These are phyloP conservation scores for Kalmanozyma brasiliensis DNA, from an alignment of 1,284 basidiomycete genomes.

Conservation along the genomic window DNA sequence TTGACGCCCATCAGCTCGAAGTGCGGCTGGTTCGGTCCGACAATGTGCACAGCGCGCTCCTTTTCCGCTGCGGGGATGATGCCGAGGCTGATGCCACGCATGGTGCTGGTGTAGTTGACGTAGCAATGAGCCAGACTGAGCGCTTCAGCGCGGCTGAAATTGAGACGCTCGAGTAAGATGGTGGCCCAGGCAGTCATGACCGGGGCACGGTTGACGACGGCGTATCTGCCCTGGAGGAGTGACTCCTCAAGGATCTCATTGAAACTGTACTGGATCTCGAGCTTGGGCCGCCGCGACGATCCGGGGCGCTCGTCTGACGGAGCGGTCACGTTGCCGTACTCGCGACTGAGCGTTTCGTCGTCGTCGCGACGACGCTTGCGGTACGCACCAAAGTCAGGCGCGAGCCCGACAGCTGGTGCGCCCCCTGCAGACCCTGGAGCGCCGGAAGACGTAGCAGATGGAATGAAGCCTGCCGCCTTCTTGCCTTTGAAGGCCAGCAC, in stretches of 20 bases:
- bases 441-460: conserved; percentile 3
- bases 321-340: conserved; percentile 49
- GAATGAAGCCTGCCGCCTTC: conserved; percentile 40
- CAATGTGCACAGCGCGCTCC: conserved; percentile 70
- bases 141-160: conserved; percentile 86
- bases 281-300: conserved; percentile 6
- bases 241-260: conserved; percentile 50
- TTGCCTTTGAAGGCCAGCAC: conserved; percentile 53
- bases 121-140: conserved; percentile 90
- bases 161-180: conserved; percentile 83
- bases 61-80: conserved; percentile 32
- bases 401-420: conserved; percentile 10
- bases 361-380: conserved; percentile 38
- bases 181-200: conserved; percentile 93
- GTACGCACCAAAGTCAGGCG: conserved; percentile 30
- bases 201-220: conserved; percentile 88
- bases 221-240: conserved; percentile 70
- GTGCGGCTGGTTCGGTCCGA: conserved; percentile 84
- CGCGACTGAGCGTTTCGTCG: conserved; percentile 49
- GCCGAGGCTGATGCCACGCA: conserved; percentile 40
- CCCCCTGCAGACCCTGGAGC: conserved; percentile 3
- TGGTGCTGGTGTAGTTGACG: conserved; percentile 82
- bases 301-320: conserved; percentile 19
- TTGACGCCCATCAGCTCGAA: conserved; percentile 88
- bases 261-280: conserved; percentile 50